Conservation (phyloP, 192 early-diverging fungal species). For the Geosiphon pyriformis region DNA sequence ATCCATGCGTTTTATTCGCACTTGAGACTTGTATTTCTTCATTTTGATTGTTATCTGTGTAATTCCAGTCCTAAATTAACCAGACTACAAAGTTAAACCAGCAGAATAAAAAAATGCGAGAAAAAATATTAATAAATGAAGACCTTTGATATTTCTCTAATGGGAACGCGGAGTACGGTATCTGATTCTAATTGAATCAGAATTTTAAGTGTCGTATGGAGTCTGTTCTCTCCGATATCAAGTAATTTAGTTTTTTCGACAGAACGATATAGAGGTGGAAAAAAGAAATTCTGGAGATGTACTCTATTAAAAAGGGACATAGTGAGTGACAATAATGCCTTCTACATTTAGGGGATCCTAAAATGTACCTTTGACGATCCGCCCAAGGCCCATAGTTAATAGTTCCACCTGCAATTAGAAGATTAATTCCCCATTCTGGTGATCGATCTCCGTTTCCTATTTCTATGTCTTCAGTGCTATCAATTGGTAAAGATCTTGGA, state of each 20-base stretch:
- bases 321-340: too few species aligned
- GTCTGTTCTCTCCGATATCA: constrained; percentile 49
- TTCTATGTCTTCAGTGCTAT: constrained; percentile 27
- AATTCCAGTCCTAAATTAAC: constrained; percentile 58
- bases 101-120: neutral
- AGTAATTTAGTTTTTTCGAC: constrained; percentile 40
- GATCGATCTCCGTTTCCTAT: constrained; percentile 52
- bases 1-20: constrained; percentile 56
- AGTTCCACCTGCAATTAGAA: constrained; percentile 50
- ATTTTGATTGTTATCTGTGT: constrained; percentile 24
- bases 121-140: neutral
- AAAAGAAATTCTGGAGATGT: constrained; percentile 65
- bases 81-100: neutral
- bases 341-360: neutral
- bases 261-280: constrained; percentile 61
- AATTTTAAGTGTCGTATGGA: constrained; percentile 51
- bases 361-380: constrained; percentile 59
- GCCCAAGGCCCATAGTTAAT: constrained; percentile 80
- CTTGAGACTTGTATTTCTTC: constrained; percentile 20
- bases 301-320: constrained; percentile 27
- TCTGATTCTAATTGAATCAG: constrained; percentile 56
- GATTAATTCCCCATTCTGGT: constrained; percentile 68
- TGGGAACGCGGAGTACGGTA: constrained; percentile 56
- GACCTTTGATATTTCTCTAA: constrained; percentile 71
- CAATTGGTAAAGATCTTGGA: constrained; percentile 17